Percentiles rank a stretch among this genome's conserved stretches.
phyloP scores from a whole-genome alignment of 768 basidiomycete species.

The Pulveroboletus sp. region DNA sequence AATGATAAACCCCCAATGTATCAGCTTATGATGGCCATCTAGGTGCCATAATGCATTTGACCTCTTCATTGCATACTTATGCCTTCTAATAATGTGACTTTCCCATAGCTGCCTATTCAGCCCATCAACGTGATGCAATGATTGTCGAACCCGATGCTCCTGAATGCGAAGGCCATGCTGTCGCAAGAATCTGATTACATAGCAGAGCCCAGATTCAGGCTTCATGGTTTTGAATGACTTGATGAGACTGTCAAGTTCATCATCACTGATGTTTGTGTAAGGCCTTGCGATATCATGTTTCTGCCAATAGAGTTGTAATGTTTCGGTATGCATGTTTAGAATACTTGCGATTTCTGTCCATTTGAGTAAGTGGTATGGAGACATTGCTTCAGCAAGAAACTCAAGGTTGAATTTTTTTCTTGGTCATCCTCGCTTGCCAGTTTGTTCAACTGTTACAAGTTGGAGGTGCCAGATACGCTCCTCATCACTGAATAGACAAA shows the following conservation, averaged over 20 bases:
- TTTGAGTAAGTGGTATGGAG: conserved; percentile 9
- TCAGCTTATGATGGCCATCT: conserved; percentile 26
- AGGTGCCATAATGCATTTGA: conserved; percentile 18
- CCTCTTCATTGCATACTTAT: neutral
- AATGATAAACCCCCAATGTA: conserved; percentile 21
- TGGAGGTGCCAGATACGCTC: neutral
- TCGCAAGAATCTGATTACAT: conserved; percentile 3
- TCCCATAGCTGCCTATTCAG: neutral
- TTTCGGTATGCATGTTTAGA: conserved; percentile 19
- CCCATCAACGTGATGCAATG: neutral
- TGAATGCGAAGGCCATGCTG: conserved; percentile 3
- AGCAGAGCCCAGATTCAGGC: conserved; percentile 13
- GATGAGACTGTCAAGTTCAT: conserved; percentile 16
- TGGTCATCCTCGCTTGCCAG: neutral
- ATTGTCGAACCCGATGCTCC: neutral
- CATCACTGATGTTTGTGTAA: conserved; percentile 17
- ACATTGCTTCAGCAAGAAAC: neutral
- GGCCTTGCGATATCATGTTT: conserved; percentile 6
- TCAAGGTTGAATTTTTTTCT: neutral
- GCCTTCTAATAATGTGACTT: neutral
- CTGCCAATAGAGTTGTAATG: conserved; percentile 14
- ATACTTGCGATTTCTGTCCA: conserved; percentile 9
- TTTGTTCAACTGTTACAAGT: neutral
- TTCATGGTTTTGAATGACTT: conserved; percentile 1
- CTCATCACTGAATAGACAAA: neutral